Conservation (phyloP, 129 eudicot genomes). For the sunflower (Helianthus annuus) region HanXRQr2.0-SUNRISE NC_035447.2:6568161-6568660, state of each 20-base stretch:
- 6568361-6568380: not conserved
- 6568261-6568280: no score
- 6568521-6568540: conserved; percentile 35
- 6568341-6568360: not conserved
- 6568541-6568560: conserved; percentile 22
- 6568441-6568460: not conserved
- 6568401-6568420: not conserved
- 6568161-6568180: no score
- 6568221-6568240: no score
- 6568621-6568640: not conserved
- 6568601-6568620: conserved; percentile 25
- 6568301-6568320: no score
- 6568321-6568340: no score
- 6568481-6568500: no score
- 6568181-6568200: no score
- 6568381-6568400: not conserved
- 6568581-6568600: conserved; percentile 28
- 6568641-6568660: not conserved
- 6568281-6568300: no score
- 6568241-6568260: no score
- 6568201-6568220: no score
- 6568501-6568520: conserved; percentile 2
- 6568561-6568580: not conserved
- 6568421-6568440: not conserved
- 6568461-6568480: not conserved